Evolutionary conservation across 2,329 filamentous ascomycete genomes (phyloP).

Genomic region (Talaromyces funiculosus): DNA sequence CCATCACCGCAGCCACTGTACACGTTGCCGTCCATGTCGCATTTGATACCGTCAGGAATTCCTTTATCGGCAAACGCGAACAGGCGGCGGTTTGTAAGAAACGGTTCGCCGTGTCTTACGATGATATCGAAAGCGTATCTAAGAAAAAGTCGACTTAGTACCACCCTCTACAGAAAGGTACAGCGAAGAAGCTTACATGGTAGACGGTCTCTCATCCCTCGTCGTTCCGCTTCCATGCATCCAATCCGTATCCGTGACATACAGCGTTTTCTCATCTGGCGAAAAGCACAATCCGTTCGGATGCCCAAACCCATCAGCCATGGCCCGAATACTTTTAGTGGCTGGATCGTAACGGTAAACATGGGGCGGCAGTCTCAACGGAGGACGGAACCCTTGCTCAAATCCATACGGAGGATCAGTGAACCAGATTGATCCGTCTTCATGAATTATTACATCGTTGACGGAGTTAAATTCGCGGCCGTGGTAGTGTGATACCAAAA

Average conservation of each 20-base stretch:
- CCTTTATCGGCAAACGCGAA: slow-evolving; percentile 49
- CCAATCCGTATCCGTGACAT: slow-evolving; percentile 38
- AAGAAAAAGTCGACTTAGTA: neutral
- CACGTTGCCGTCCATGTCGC: slow-evolving; percentile 51
- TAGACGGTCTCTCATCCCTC: neutral
- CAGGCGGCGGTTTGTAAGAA: slow-evolving; percentile 40
- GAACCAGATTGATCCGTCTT: slow-evolving; percentile 33
- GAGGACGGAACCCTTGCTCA: slow-evolving; percentile 25
- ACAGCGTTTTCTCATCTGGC: slow-evolving; percentile 35
- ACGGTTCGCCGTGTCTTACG: neutral
- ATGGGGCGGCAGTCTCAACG: slow-evolving; percentile 22
- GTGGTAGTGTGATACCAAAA: slow-evolving; percentile 22
- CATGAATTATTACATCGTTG: slow-evolving; percentile 36
- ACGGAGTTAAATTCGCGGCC: slow-evolving; percentile 35
- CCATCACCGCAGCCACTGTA: slow-evolving; percentile 53
- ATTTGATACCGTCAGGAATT: slow-evolving; percentile 45
- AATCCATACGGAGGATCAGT: slow-evolving; percentile 36
- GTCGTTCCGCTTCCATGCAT: slow-evolving; percentile 19
- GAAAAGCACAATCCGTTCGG: slow-evolving; percentile 43
- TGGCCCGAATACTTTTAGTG: slow-evolving; percentile 28
- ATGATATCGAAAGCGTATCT: neutral
- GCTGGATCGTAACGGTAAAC: slow-evolving; percentile 36
- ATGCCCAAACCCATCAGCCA: slow-evolving; percentile 36
- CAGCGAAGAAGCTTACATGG: neutral
- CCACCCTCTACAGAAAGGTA: neutral